Evolutionary conservation across 495 filamentous ascomycete species (phyloP), one percentile per base, ranked within the genome.

Genomic region (Hypoxylon fuscum): DNA sequence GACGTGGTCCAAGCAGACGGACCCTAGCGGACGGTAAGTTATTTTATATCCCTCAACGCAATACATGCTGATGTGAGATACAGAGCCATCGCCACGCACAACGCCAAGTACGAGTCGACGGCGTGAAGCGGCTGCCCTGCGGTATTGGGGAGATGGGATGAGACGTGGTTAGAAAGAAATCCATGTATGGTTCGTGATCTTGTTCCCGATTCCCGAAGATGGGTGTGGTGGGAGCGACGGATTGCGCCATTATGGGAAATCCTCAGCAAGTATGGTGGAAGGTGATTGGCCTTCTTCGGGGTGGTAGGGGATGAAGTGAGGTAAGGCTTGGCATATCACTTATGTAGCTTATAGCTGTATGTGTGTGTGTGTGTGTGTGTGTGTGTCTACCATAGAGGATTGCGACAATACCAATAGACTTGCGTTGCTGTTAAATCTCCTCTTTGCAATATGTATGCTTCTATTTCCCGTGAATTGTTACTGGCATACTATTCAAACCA

Each of bases 1-100:
- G n/a, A 98, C 88, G 20, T 98, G 95, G 95, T 92, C 90, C 22
- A 92, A 97, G 70, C 92, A 96, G 85, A 90, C 85, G 14, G 95
- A 98, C 73, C 95, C 95, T 35, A 94, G 90, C 74, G 95, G 95
- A 81, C 82, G 93, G 90, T 92, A 77, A 80, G 88, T 80, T 29
- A 31, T 18, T 3, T 18, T 43, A 4, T 27, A 8, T 18, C 9
- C 6, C 37, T 6, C 37, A 18, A 17, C 37, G 2, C 14, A 9
- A 27, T 17, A 5, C 34, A 37, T 14, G 1, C 15, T 10, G 11
- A 38, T 27, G 25, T 27, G 25, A 40, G 35, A 43, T 44, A 18
- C 41, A 66, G 63, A 27, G 63, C 63, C 42, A 66, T 66, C 52
- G 1, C 63, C 9, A 66, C 63, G 20, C 63, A 66, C 11, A 0